These are phyloP conservation scores for Colletotrichum incanum DNA, from an alignment of 2,329 filamentous ascomycete species.

Conservation along the genomic window DNA sequence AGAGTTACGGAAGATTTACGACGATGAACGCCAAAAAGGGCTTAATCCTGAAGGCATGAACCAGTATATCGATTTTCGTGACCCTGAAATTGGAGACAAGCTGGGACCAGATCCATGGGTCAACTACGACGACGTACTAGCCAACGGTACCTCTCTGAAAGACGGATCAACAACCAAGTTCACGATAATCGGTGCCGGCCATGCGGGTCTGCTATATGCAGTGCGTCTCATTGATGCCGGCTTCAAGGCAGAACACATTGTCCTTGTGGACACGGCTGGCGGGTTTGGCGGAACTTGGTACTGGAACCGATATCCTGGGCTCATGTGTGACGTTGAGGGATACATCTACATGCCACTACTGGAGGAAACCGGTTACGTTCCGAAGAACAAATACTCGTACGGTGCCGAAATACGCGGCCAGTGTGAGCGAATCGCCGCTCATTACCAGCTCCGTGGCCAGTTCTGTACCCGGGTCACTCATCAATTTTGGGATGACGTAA, in stretches of 20 bases:
- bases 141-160: neutral
- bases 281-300: constrained; percentile 67
- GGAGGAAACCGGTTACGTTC: constrained; percentile 37
- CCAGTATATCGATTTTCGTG: neutral
- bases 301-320: constrained; percentile 65
- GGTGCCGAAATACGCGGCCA: constrained; percentile 60
- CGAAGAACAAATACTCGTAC: constrained; percentile 50
- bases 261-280: constrained; percentile 57
- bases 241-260: neutral
- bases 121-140: neutral
- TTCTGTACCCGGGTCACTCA: constrained; percentile 59
- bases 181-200: neutral
- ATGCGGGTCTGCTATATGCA: neutral
- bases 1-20: too few species aligned
- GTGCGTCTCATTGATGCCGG: neutral
- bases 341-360: constrained; percentile 36
- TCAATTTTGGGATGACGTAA: constrained; percentile 62
- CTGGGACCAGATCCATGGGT: neutral
- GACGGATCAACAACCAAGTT: neutral
- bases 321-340: constrained; percentile 71
- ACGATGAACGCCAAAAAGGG: too few species aligned
- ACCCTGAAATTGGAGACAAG: neutral
- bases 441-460: constrained; percentile 56
- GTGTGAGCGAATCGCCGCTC: constrained; percentile 57
- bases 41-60: too few species aligned